Conservation (phyloP, 1,284 basidiomycete species). For the Hymenochaete sp. region DNA sequence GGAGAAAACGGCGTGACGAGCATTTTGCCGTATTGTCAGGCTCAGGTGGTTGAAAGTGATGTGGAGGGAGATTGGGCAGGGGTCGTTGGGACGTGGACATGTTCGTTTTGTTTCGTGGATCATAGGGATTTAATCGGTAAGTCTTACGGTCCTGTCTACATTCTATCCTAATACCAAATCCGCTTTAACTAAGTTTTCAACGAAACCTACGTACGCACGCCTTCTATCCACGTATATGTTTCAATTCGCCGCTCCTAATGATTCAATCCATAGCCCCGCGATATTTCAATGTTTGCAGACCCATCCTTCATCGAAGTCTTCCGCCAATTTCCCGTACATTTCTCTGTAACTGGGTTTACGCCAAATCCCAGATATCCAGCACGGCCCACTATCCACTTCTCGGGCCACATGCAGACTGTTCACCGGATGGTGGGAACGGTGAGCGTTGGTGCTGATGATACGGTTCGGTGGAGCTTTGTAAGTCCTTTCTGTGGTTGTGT, state of each 20-base stretch:
- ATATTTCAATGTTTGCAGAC: slow-evolving; percentile 40
- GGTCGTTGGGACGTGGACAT: slow-evolving; percentile 48
- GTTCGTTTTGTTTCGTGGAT: slow-evolving; percentile 60
- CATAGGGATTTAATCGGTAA: slow-evolving; percentile 29
- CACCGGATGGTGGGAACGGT: slow-evolving; percentile 45
- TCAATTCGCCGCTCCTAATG: not conserved
- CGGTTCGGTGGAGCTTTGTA: slow-evolving; percentile 59
- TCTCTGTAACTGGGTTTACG: slow-evolving; percentile 26
- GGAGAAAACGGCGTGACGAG: not conserved
- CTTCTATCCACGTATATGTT: not conserved
- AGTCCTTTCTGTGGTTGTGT: slow-evolving; percentile 23
- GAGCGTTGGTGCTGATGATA: slow-evolving; percentile 45
- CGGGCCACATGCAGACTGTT: slow-evolving; percentile 39
- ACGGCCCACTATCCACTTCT: slow-evolving; percentile 45
- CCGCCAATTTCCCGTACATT: slow-evolving; percentile 35
- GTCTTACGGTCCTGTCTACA: not conserved
- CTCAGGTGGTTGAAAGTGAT: slow-evolving; percentile 30
- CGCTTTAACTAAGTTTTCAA: not conserved
- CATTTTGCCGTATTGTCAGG: slow-evolving; percentile 38
- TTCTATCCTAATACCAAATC: not conserved
- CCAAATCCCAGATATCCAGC: slow-evolving; percentile 40
- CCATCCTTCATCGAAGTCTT: slow-evolving; percentile 44
- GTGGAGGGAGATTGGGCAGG: slow-evolving; percentile 51
- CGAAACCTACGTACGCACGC: not conserved
- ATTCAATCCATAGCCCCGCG: slow-evolving; percentile 25